Percentiles rank a stretch among this genome's conserved stretches.
Evolutionary conservation across 805 yeast species (phyloP).

Genomic region (Wickerhamomyces xylosicus): DNA sequence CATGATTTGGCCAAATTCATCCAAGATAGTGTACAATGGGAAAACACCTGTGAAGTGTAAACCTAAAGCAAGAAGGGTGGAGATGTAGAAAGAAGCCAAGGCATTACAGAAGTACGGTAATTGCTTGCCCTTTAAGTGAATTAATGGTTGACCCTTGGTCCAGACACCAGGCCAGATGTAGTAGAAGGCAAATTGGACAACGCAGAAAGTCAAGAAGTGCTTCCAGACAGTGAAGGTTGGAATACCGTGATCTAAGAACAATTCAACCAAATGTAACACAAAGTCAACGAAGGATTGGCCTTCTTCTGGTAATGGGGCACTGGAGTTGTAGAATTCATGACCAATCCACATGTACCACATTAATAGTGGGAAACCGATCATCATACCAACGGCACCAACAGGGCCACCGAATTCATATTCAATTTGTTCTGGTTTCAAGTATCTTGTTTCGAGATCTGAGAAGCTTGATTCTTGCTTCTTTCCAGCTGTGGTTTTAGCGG

Average conservation of each 20-base stretch:
- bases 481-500: too few relatives aligned
- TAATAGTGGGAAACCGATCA: slow-evolving; percentile 81
- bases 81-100: slow-evolving; percentile 67
- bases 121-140: slow-evolving; percentile 69
- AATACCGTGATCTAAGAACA: slow-evolving; percentile 40
- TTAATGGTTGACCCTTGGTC: slow-evolving; percentile 91
- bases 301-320: slow-evolving; percentile 55
- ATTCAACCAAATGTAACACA: slow-evolving; percentile 29
- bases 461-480: neutral
- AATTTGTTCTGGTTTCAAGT: slow-evolving; percentile 37
- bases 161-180: slow-evolving; percentile 85
- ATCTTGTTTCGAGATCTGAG: slow-evolving; percentile 20
- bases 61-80: slow-evolving; percentile 43
- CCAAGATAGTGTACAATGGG: slow-evolving; percentile 65
- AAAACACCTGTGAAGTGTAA: slow-evolving; percentile 71
- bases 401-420: slow-evolving; percentile 95
- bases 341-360: slow-evolving; percentile 98
- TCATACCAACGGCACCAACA: slow-evolving; percentile 81
- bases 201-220: slow-evolving; percentile 60
- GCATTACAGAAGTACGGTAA: slow-evolving; percentile 94
- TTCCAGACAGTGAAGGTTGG: slow-evolving; percentile 57
- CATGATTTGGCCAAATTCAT: slow-evolving; percentile 86
- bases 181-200: slow-evolving; percentile 64
- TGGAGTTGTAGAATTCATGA: slow-evolving; percentile 70
- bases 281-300: slow-evolving; percentile 40